phyloP scores from a whole-genome alignment of 1,284 basidiomycete species.

The Ceratobasidium sp. region DNA sequence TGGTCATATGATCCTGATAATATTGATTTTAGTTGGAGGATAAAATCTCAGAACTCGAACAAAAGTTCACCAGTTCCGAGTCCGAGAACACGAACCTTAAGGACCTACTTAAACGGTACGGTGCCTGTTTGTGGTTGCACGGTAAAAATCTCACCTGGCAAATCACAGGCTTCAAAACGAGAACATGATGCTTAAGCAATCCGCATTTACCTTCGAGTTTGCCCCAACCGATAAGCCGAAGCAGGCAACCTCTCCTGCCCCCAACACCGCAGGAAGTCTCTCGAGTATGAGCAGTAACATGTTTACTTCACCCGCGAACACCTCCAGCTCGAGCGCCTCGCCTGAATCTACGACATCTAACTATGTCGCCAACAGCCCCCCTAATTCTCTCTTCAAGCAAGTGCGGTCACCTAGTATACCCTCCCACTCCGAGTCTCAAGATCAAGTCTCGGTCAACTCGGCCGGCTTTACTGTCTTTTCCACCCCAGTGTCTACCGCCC shows the following conservation, averaged over 20 bases:
- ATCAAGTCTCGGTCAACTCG: constrained; percentile 10
- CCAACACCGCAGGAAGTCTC: constrained; percentile 46
- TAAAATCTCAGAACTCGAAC: constrained; percentile 79
- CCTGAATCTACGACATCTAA: constrained; percentile 48
- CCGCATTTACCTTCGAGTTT: constrained; percentile 72
- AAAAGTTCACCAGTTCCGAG: constrained; percentile 71
- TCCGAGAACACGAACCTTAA: constrained; percentile 81
- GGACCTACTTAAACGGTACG: constrained; percentile 66
- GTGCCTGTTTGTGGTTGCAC: too few relatives aligned
- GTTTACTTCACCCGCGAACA: constrained; percentile 49
- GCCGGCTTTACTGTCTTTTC: constrained; percentile 48
- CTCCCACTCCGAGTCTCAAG: constrained; percentile 60
- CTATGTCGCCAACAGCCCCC: constrained; percentile 26
- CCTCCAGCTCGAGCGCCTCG: constrained; percentile 52
- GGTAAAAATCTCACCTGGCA: too few relatives aligned
- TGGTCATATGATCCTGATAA: constrained; percentile 36
- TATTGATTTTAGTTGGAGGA: constrained; percentile 84
- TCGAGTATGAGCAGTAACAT: constrained; percentile 46
- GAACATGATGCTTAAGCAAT: constrained; percentile 76
- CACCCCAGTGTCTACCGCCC: constrained; percentile 61
- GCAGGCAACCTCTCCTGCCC: constrained; percentile 59
- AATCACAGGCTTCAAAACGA: constrained; percentile 74
- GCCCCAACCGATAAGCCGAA: constrained; percentile 13
- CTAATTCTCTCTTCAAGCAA: constrained; percentile 40
- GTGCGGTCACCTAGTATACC: constrained; percentile 37